Percentiles rank a stretch among this genome's conserved stretches.
These are phyloP conservation scores for Blepharisma stoltei DNA, from an alignment of 73 alveolate species.

Conservation along the genomic window DNA sequence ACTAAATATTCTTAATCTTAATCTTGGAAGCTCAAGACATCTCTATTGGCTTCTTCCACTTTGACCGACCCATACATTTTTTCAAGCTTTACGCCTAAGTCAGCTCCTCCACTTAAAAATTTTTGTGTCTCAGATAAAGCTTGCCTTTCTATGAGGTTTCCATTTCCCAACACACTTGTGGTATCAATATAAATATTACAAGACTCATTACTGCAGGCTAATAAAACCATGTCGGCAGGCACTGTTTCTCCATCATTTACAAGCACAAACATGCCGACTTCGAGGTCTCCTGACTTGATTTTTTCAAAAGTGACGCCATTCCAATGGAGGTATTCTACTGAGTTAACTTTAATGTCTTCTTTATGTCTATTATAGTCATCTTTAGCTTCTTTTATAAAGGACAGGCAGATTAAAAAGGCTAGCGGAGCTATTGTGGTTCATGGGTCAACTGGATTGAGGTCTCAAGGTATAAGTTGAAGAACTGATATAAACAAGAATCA, in stretches of 20 bases:
- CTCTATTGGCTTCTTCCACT: constrained; percentile 45
- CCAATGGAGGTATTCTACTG: background rate
- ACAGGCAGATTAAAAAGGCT: constrained; percentile 62
- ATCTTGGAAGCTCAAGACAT: constrained; percentile 41
- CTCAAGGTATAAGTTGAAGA: constrained; percentile 52
- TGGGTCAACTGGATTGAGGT: constrained; percentile 30
- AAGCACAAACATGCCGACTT: background rate
- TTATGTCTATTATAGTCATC: constrained; percentile 60
- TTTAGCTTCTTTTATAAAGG: constrained; percentile 75
- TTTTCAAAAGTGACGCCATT: background rate
- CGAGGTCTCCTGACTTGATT: background rate
- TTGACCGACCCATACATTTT: constrained; percentile 34
- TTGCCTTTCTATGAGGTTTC: constrained; percentile 70
- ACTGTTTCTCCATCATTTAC: constrained; percentile 62
- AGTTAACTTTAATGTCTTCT: background rate
- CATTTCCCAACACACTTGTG: constrained; percentile 96
- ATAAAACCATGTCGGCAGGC: constrained; percentile 81
- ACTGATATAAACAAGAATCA: constrained; percentile 73
- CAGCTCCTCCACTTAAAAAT: no score
- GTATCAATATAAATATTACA: constrained; percentile 85
- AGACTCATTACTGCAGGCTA: constrained; percentile 65
- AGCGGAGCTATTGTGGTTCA: constrained; percentile 75
- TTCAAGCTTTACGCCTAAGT: no score
- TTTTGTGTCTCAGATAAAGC: no score
- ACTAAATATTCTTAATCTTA: constrained; percentile 34